A percentile compares a stretch with the other conserved stretches of the same genome.
Evolutionary conservation across 1,139 yeast genomes (phyloP).

Genomic region (Nematodospora anomalae): DNA sequence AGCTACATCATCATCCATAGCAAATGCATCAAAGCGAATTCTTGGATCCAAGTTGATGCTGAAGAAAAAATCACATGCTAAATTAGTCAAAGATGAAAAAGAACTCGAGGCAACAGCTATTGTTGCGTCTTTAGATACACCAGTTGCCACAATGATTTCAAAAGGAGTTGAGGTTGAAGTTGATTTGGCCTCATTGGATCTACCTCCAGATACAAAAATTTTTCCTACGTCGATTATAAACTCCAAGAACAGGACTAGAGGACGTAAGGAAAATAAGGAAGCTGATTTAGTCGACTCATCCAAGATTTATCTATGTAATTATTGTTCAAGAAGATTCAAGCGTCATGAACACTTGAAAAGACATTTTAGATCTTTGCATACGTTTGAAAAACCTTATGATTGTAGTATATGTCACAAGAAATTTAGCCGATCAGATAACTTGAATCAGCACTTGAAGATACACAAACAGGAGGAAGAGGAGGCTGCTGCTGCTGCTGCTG

Average conservation of each 20-base stretch:
- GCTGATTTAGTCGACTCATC: slow-evolving; percentile 45
- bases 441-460: slow-evolving; percentile 73
- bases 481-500: slow-evolving; percentile 3
- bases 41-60: slow-evolving; percentile 40
- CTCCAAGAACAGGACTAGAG: slow-evolving; percentile 41
- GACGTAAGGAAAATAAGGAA: slow-evolving; percentile 48
- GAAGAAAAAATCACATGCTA: slow-evolving; percentile 24
- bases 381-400: slow-evolving; percentile 72
- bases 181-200: slow-evolving; percentile 40
- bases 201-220: slow-evolving; percentile 43
- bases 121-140: slow-evolving; percentile 15
- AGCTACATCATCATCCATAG: slow-evolving; percentile 21
- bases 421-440: slow-evolving; percentile 73
- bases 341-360: slow-evolving; percentile 80
- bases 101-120: slow-evolving; percentile 13
- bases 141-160: slow-evolving; percentile 27
- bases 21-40: slow-evolving; percentile 41
- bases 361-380: slow-evolving; percentile 72
- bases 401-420: slow-evolving; percentile 71
- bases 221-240: slow-evolving; percentile 36
- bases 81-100: slow-evolving; percentile 11
- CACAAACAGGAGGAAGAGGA: slow-evolving; percentile 48
- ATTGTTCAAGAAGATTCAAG: slow-evolving; percentile 64
- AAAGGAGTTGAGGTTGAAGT: slow-evolving; percentile 44
- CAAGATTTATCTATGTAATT: slow-evolving; percentile 45